These are phyloP conservation scores for Eucalyptus tenuipes DNA, from an alignment of 345 rosid genomes.

Conservation along the genomic window DNA sequence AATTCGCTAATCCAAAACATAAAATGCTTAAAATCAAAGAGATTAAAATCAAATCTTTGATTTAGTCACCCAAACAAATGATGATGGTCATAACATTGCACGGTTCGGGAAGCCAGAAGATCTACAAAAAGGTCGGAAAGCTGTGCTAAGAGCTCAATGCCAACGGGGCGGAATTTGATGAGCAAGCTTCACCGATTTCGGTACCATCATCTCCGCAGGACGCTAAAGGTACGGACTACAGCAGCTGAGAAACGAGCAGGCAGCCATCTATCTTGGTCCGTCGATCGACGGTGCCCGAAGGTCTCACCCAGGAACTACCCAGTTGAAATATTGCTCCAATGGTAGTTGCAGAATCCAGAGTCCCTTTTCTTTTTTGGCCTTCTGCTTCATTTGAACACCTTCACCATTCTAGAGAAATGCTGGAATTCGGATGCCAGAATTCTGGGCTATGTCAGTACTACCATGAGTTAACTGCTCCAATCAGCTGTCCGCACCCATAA, in stretches of 20 bases:
- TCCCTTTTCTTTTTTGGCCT: background rate
- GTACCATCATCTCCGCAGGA: background rate
- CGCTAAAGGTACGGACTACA: background rate
- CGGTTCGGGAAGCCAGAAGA: background rate
- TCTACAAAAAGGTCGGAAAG: background rate
- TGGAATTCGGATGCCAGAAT: background rate
- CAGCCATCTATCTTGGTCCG: background rate
- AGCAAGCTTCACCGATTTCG: background rate
- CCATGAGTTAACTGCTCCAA: background rate
- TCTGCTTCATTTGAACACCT: background rate
- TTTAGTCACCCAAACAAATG: background rate
- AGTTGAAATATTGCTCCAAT: background rate
- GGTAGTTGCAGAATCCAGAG: background rate
- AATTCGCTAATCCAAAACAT: background rate
- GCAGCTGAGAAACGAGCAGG: background rate
- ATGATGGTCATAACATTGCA: background rate
- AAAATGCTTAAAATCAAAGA: background rate
- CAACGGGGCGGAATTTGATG: background rate
- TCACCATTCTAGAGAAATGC: background rate
- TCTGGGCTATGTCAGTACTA: background rate
- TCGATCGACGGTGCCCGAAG: rapidly evolving
- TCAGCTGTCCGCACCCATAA: background rate
- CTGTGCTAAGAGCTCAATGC: background rate
- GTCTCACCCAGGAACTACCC: background rate
- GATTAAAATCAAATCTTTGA: background rate